Evolutionary conservation across 2,329 filamentous ascomycete genomes (phyloP).

Genomic region (Leptographium flavum): DNA sequence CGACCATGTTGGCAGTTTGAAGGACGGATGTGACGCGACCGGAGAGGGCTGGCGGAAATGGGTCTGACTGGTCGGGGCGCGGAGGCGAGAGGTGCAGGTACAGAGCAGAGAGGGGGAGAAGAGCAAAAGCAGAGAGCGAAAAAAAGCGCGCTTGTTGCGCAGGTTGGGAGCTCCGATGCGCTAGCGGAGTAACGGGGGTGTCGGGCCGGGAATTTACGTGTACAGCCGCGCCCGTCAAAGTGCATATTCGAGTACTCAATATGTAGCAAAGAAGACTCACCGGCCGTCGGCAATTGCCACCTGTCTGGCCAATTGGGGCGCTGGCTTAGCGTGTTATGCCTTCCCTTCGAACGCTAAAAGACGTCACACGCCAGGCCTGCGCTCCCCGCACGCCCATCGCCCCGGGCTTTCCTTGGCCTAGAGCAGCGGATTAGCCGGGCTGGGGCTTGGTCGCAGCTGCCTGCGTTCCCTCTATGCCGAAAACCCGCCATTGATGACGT

Average conservation of each 20-base stretch:
- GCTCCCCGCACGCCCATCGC: neutral
- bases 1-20: constrained; percentile 23
- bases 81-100: neutral
- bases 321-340: neutral
- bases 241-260: neutral
- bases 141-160: constrained; percentile 6
- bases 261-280: neutral
- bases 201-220: constrained; percentile 4
- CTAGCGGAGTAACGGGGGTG: constrained; percentile 1
- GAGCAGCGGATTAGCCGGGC: neutral
- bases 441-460: neutral
- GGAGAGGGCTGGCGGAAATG: neutral
- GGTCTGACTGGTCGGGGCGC: neutral
- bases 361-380: neutral
- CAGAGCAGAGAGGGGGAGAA: neutral
- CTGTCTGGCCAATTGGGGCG: neutral
- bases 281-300: neutral
- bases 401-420: neutral
- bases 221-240: too few relatives aligned
- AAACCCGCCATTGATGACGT: neutral
- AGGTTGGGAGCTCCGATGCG: neutral
- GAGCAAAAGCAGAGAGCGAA: neutral
- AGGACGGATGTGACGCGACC: constrained; percentile 8
- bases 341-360: too few relatives aligned
- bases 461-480: neutral